phyloP scores from a whole-genome alignment of 768 basidiomycete species.

The Mycena galericulata region DNA sequence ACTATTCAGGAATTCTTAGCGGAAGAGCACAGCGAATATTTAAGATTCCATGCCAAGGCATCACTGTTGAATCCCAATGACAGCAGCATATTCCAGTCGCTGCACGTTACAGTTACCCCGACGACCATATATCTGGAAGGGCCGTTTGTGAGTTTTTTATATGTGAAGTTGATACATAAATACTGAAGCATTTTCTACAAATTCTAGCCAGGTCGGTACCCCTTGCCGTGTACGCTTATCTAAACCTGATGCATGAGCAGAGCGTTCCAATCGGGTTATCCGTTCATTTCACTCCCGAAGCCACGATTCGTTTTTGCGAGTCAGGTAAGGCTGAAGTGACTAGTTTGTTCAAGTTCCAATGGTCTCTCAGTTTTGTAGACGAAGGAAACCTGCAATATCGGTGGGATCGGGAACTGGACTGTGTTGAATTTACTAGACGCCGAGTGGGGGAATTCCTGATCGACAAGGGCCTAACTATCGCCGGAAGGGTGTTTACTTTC shows the following conservation, averaged over 20 bases:
- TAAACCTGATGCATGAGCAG: slow-evolving; percentile 46
- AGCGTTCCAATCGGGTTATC: slow-evolving; percentile 73
- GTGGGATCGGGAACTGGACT: slow-evolving; percentile 68
- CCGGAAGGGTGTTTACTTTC: slow-evolving; percentile 67
- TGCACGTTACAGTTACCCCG: slow-evolving; percentile 65
- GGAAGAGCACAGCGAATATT: slow-evolving; percentile 41
- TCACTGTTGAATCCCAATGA: slow-evolving; percentile 46
- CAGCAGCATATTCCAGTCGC: slow-evolving; percentile 53
- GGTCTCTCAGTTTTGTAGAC: slow-evolving; percentile 60
- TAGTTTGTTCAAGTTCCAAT: not conserved
- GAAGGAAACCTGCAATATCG: slow-evolving; percentile 66
- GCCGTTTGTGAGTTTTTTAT: slow-evolving; percentile 46
- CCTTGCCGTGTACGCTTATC: not conserved
- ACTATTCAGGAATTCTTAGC: slow-evolving; percentile 49
- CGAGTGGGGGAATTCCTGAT: slow-evolving; percentile 61
- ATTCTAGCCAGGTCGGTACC: slow-evolving; percentile 16
- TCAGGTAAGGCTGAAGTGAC: slow-evolving; percentile 43
- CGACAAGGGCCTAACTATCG: slow-evolving; percentile 62
- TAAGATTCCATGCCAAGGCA: slow-evolving; percentile 34
- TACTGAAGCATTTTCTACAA: not conserved
- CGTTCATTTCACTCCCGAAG: slow-evolving; percentile 58
- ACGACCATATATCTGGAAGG: slow-evolving; percentile 65
- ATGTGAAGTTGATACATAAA: not conserved
- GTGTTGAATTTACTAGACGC: slow-evolving; percentile 57
- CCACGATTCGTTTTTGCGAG: slow-evolving; percentile 70